Base-by-base conservation (phyloP, 2,329 filamentous ascomycete species). In the Neonectria coccinea region DNA sequence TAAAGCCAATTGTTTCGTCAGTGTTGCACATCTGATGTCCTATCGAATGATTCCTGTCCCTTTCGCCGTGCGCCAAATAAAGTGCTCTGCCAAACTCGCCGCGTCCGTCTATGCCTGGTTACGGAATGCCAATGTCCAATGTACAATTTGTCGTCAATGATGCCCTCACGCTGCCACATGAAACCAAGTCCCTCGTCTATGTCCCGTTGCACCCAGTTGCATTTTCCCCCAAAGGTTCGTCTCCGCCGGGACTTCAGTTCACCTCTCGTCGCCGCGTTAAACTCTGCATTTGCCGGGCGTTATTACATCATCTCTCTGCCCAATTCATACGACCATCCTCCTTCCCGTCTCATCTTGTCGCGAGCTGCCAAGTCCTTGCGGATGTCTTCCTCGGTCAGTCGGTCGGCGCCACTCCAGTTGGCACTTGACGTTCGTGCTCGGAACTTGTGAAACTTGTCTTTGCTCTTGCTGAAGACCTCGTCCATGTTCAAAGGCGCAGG, bases 401-500 rank as follows among this genome's bases (percentile, higher is more conserved):
- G 81, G 72, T 99, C 97, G 3, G 91, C 84, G 59, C 92, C 87
- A 74, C 88, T 91, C 96, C 96, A 99, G 81, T 97, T 97, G 39
- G 97, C 97, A 79, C 93, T 97, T 72, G 93, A 97, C 5, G 95
- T 97, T 60, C 96, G 88, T 56, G 92, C 90, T 18, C 97, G 89
- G 85, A 97, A 98, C 75, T 93, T 92, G 83, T 92, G 92, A 78
- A 92, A 89, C 68, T 91, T 84, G 60, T 95, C 93, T 78, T 94
- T 94, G 79, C 92, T 94, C 78, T 94, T 93, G 79, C 87, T 91
- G 80, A 99, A 99, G 33, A 97, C 94, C 76, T 98, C 94, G 74
- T 99, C 97, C 91, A 99, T 96, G 74, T 93, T 93, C 69, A 99
- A 84, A 12, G 94, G 92, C 11, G 88, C 90, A 25, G 97, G 93